Evolutionary conservation across 805 yeast species (phyloP).

Genomic region (Candida silvicultrix): DNA sequence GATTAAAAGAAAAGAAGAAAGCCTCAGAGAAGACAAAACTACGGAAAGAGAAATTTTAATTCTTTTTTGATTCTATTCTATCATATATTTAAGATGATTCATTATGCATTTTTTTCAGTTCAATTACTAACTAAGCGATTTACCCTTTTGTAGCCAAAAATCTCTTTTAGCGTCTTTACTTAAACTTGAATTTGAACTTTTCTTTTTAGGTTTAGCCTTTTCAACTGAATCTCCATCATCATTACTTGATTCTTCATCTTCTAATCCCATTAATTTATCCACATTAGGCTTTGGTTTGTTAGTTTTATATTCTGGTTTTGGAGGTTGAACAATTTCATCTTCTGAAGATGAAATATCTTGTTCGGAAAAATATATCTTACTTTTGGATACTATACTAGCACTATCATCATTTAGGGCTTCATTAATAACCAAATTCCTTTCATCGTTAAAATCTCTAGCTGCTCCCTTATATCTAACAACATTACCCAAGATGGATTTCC

Average conservation of each 20-base stretch:
- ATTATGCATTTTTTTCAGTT: constrained; percentile 1
- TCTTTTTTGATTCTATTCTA: background rate
- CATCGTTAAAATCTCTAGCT: constrained; percentile 72
- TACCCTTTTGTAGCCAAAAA: constrained; percentile 34
- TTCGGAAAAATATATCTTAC: background rate
- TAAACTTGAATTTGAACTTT: constrained; percentile 5
- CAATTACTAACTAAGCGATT: constrained; percentile 7
- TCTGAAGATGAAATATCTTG: background rate
- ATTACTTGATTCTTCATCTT: constrained; percentile 16
- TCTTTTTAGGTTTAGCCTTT: constrained; percentile 4
- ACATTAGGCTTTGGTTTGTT: constrained; percentile 3
- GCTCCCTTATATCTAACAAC: constrained; percentile 71
- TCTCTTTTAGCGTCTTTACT: constrained; percentile 22
- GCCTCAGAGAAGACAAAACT: constrained; percentile 31
- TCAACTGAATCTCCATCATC: constrained; percentile 17
- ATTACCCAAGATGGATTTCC: constrained; percentile 72
- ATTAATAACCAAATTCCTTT: constrained; percentile 55
- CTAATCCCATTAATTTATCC: constrained; percentile 21
- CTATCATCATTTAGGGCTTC: constrained; percentile 41
- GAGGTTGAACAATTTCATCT: background rate
- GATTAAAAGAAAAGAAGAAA: constrained; percentile 31
- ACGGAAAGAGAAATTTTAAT: constrained; percentile 16
- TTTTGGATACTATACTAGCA: constrained; percentile 12
- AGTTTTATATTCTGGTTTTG: background rate
- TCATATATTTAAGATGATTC: background rate